Base-by-base conservation (phyloP, 768 basidiomycete genomes). In the Leccinum truebloodii region DNA sequence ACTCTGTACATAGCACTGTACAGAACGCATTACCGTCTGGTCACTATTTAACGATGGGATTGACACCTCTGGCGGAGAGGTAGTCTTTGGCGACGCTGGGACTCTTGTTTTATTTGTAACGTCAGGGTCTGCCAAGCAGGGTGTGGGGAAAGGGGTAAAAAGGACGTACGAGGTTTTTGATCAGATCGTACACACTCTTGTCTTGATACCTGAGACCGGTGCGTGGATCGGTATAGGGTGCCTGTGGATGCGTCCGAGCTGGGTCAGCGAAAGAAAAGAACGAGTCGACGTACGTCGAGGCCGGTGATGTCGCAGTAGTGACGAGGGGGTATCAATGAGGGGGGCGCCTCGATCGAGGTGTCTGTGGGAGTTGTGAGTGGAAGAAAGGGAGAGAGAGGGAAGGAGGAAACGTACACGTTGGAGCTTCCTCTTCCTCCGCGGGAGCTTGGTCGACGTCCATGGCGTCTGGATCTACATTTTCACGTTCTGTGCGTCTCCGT, bases 301-400 rank as follows among this genome's bases (percentile, higher is more conserved):
- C 92, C 90, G 0, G 92, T 94, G 16, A 94, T 93, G 74, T 94
- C 92, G 67, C 92, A 94, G 56, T 89, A 92, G 61, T 88, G 86
- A 60, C 81, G 80, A 52, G 86, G 88, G 3, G 92, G 92, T 8
- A 90, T 76, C 1, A 94, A 69, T 10, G 91, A 94, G 0, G 92
- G 92, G 0, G 92, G 90, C 6, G 92, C 91, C 70, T 94, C 92
- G 48, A 94, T 90, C 3, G 88, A 89, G 6, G 83, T 81, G 65
- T 93, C 91, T 93, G 61, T 7, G 41, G 26, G 28, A 22, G 16
- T 30, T 22, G n/a, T 16, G 52, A 4, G n/a, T 13, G 16, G n/a
- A 34, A 13, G 20, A 10, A 20, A 35, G 32, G 5, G 10, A 14
- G 32, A n/a, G 6, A 12, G 37, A 22, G 7, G 12, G 14, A 18